Conservation (phyloP, 495 filamentous ascomycete genomes). For the Lichenothelia convexa region DNA sequence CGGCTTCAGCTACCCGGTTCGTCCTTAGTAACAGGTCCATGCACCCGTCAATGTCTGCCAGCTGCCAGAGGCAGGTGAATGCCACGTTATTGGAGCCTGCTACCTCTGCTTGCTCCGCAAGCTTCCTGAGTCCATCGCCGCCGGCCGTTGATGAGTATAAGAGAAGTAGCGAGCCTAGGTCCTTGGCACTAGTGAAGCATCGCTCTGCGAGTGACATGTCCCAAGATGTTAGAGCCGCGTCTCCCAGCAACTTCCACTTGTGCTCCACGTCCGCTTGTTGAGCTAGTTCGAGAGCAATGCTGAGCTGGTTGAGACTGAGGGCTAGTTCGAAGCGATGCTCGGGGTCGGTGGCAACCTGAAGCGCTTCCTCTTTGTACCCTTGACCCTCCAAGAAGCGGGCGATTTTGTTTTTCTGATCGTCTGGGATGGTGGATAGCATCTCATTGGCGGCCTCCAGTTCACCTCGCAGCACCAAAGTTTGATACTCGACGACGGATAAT, state of each 20-base stretch:
- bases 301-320: slow-evolving; percentile 61
- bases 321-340: slow-evolving; percentile 96
- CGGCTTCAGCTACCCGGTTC: slow-evolving; percentile 63
- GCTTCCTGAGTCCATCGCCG: slow-evolving; percentile 46
- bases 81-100: slow-evolving; percentile 76
- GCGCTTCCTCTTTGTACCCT: slow-evolving; percentile 83
- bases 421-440: slow-evolving; percentile 60
- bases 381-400: slow-evolving; percentile 96
- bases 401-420: slow-evolving; percentile 91
- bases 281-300: slow-evolving; percentile 72
- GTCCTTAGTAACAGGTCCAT: slow-evolving; percentile 64
- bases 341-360: slow-evolving; percentile 87
- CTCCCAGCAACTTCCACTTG: slow-evolving; percentile 93
- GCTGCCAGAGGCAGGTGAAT: slow-evolving; percentile 76
- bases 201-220: slow-evolving; percentile 74
- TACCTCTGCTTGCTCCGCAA: slow-evolving; percentile 48
- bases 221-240: slow-evolving; percentile 75
- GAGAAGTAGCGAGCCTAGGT: slow-evolving; percentile 73
- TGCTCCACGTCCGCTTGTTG: slow-evolving; percentile 72
- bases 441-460: slow-evolving; percentile 86
- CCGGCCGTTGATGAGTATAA: slow-evolving; percentile 70
- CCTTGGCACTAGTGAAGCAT: slow-evolving; percentile 79
- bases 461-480: slow-evolving; percentile 86
- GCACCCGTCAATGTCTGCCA: slow-evolving; percentile 66
- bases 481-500: slow-evolving; percentile 88